These are phyloP conservation scores for Stemphylium beticola DNA, from an alignment of 2,329 filamentous ascomycete genomes.

Conservation along the genomic window DNA sequence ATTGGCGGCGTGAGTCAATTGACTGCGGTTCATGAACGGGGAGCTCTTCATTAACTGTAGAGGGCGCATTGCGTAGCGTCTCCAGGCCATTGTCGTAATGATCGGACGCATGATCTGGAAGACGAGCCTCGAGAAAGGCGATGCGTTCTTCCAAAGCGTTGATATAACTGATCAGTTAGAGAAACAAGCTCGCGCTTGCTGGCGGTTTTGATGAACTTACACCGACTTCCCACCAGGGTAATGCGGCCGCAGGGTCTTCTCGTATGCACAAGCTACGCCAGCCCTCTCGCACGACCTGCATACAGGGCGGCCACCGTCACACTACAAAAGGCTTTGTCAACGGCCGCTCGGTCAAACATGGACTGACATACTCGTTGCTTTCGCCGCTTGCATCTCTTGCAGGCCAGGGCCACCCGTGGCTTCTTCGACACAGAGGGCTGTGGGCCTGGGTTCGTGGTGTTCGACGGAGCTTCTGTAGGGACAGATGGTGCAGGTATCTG, in stretches of 20 bases:
- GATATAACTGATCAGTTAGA: constrained; percentile 27
- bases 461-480: constrained; percentile 10
- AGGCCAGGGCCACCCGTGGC: constrained; percentile 32
- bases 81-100: constrained; percentile 23
- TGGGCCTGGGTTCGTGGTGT: constrained; percentile 4
- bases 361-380: constrained; percentile 31
- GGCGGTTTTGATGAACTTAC: constrained; percentile 13
- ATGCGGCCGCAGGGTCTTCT: constrained; percentile 31
- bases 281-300: constrained; percentile 30
- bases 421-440: constrained; percentile 16
- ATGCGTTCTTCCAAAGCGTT: constrained; percentile 35
- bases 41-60: neutral
- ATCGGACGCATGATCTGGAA: constrained; percentile 34
- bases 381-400: constrained; percentile 35
- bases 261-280: constrained; percentile 31
- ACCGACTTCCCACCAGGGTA: constrained; percentile 37
- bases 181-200: neutral
- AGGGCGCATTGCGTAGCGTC: neutral
- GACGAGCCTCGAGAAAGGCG: constrained; percentile 34
- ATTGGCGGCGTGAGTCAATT: constrained; percentile 4
- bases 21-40: neutral
- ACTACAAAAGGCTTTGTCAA: constrained; percentile 19
- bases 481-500: constrained; percentile 3
- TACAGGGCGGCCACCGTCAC: constrained; percentile 30
- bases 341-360: neutral